Base-by-base conservation (phyloP, 371 early-diverging fungal genomes). In the Phascolomyces articulosus region DNA sequence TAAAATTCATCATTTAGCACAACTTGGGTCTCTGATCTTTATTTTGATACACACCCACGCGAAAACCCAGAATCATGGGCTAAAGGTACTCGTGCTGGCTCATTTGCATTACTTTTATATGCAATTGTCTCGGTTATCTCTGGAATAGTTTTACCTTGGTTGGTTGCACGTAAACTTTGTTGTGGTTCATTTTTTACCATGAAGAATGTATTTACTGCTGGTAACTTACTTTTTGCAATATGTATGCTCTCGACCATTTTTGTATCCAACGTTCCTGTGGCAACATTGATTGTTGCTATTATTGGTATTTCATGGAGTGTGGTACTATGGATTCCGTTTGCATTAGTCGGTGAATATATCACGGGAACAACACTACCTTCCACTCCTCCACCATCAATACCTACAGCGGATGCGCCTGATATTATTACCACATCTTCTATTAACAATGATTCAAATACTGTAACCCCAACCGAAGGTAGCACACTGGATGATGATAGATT, bases 321-420 rank as follows among this genome's bases (percentile, higher is more conserved):
- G 1, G 78, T 80, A 13, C 64, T 83, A 60, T 91, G 91, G 90
- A 80, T 87, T 16, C 92, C 92, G 2, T 89, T 89, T 74, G 80
- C 90, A 1, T 74, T 91, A 58, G 73, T 91, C 1, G 90, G 90
- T 16, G 87, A 90, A 66, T 84, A 76, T 60, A 69, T 90, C 38
- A 70, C 31, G 58, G 51, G 44, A 11, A 29, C n/a, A n/a, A n/a
- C n/a, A n/a, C n/a, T n/a, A n/a, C n/a, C 60, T 0, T 40, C 47
- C 11, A 7, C 40, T 1, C 4, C 26, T 4, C 44, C n/a, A 6
- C 51, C 24, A 20, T 47, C 47, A 6, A 47, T n/a, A 18, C 13
- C 20, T 47, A 47, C 47, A 47, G 11, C 47, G 13, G 47, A 47
- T 20, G 20, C 20, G 4, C 4, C 47, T 11, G 20, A 20, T 47